These are phyloP conservation scores for Pseudogymnoascus sp. DNA, from an alignment of 2,329 filamentous ascomycete genomes.

Conservation along the genomic window DNA sequence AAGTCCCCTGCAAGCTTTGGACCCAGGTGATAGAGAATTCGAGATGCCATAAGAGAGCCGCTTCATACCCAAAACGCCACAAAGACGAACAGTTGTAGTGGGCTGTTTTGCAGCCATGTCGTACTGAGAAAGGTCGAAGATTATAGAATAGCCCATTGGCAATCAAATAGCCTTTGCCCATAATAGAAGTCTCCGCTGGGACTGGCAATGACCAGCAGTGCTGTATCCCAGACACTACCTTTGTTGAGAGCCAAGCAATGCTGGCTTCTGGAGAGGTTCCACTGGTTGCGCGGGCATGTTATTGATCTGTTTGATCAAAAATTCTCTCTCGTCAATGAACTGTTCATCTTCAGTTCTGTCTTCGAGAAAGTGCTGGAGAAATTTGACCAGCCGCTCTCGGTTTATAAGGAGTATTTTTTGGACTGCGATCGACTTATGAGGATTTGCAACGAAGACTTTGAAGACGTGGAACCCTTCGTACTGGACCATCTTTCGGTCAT, in stretches of 20 bases:
- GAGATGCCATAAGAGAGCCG: background rate
- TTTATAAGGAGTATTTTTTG: slow-evolving; percentile 96
- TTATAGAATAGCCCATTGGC: background rate
- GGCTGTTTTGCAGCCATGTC: background rate
- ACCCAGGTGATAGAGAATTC: background rate
- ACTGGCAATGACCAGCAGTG: background rate
- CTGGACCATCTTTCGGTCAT: slow-evolving; percentile 97
- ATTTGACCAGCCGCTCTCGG: slow-evolving; percentile 78
- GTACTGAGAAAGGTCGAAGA: background rate
- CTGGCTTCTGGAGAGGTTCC: slow-evolving; percentile 29
- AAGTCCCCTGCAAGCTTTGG: background rate
- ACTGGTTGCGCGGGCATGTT: slow-evolving; percentile 55
- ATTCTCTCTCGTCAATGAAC: slow-evolving; percentile 96
- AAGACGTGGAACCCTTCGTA: slow-evolving; percentile 99
- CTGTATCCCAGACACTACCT: slow-evolving; percentile 14
- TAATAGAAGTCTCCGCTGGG: background rate
- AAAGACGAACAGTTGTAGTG: slow-evolving; percentile 1
- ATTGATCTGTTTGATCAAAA: slow-evolving; percentile 87
- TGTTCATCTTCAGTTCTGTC: slow-evolving; percentile 96
- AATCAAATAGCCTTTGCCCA: background rate
- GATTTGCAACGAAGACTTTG: slow-evolving; percentile 98
- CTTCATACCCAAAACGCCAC: slow-evolving; percentile 2
- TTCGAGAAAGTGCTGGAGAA: slow-evolving; percentile 84
- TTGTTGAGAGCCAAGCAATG: slow-evolving; percentile 23
- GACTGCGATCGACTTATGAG: slow-evolving; percentile 93